A percentile compares a stretch with the other conserved stretches of the same genome.
Conservation (phyloP, 2,329 filamentous ascomycete species). For the Talaromyces islandicus region DNA sequence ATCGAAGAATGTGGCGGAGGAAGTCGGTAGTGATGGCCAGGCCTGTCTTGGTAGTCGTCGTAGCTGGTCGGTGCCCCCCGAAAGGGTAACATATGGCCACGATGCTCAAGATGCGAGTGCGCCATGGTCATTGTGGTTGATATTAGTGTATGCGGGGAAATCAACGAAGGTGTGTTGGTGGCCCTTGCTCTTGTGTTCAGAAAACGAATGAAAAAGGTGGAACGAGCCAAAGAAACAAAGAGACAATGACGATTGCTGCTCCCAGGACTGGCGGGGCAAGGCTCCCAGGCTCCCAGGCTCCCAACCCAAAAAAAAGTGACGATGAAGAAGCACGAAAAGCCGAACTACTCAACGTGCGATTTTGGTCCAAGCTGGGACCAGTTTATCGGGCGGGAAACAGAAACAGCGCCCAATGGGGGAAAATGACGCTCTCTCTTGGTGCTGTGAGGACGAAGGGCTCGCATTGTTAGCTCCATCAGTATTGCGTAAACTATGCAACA, state of each 20-base stretch:
- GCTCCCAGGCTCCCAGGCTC: background rate
- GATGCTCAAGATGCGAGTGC: slow-evolving; percentile 32
- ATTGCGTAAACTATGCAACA: background rate
- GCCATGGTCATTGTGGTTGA: slow-evolving; percentile 23
- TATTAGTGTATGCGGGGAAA: background rate
- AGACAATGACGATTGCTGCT: background rate
- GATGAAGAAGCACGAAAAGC: background rate
- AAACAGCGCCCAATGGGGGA: background rate
- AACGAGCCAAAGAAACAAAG: background rate
- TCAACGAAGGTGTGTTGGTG: background rate
- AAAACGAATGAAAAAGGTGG: background rate
- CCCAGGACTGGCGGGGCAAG: background rate
- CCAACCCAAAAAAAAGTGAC: background rate
- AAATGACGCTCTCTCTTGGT: background rate
- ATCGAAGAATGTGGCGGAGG: slow-evolving; percentile 31
- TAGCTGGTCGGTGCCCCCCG: slow-evolving; percentile 20
- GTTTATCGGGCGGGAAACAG: background rate
- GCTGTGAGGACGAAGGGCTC: background rate
- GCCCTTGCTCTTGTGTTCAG: background rate
- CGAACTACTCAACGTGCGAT: background rate
- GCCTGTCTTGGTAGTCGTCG: slow-evolving; percentile 20
- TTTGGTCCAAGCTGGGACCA: background rate
- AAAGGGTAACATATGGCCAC: slow-evolving; percentile 34
- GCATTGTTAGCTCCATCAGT: background rate
- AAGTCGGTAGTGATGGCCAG: slow-evolving; percentile 34